Conservation (phyloP, 2,329 filamentous ascomycete species). For the Colletotrichum sp. region DNA sequence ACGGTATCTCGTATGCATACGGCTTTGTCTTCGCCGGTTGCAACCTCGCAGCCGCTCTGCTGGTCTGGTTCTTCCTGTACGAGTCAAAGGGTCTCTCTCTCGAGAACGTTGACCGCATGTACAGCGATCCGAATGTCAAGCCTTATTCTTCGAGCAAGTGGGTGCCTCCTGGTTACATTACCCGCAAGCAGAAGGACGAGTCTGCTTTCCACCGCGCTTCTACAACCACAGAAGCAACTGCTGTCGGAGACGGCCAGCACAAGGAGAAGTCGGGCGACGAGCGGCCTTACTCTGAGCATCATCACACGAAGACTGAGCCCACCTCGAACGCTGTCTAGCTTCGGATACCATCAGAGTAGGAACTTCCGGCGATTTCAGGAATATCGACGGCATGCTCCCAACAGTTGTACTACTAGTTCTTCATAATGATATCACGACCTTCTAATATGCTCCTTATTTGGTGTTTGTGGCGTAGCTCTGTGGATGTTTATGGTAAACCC, state of each 20-base stretch:
- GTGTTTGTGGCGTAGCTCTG: neutral
- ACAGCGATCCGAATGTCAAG: conserved; percentile 62
- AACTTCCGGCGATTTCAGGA: fast-evolving
- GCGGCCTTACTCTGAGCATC: conserved; percentile 8
- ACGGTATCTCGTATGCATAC: conserved; percentile 65
- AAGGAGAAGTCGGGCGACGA: conserved; percentile 12
- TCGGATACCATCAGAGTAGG: neutral
- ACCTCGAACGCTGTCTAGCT: neutral
- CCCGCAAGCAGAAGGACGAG: conserved; percentile 40
- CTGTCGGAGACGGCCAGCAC: neutral
- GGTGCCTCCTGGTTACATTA: conserved; percentile 51
- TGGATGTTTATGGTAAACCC: neutral
- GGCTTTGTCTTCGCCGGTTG: conserved; percentile 71
- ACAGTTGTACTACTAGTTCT: neutral
- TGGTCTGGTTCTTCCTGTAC: conserved; percentile 74
- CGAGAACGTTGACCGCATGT: conserved; percentile 78
- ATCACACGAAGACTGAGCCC: neutral
- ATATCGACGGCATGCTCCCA: neutral
- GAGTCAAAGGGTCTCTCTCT: conserved; percentile 69
- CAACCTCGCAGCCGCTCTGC: conserved; percentile 60
- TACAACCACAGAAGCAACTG: neutral
- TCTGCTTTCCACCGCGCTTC: neutral
- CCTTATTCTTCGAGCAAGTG: conserved; percentile 65
- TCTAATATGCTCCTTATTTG: neutral
- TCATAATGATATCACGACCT: neutral